phyloP scores from a whole-genome alignment of 352 stramenopile species.

The Globisporangium polare region DNA sequence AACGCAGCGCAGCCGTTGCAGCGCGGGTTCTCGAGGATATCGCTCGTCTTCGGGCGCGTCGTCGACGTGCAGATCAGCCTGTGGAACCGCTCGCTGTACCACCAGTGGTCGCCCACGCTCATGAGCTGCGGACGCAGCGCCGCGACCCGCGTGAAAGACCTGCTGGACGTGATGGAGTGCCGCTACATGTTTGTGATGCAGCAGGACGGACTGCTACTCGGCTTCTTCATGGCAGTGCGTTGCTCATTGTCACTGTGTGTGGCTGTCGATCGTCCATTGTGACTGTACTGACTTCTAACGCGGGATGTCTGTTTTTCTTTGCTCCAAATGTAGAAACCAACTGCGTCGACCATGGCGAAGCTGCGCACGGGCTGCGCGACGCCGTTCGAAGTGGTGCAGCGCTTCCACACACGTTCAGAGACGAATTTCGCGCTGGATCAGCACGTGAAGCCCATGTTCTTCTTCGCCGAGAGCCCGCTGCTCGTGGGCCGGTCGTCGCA shows the following conservation, averaged over 20 bases:
- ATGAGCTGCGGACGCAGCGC: slow-evolving; percentile 4
- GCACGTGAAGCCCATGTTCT: slow-evolving; percentile 30
- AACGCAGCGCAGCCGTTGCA: slow-evolving; percentile 7
- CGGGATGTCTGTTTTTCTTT: not conserved
- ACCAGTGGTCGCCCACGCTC: slow-evolving; percentile 29
- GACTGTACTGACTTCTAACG: not conserved
- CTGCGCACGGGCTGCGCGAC: slow-evolving; percentile 32
- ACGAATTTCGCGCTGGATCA: slow-evolving; percentile 15
- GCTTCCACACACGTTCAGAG: slow-evolving; percentile 34
- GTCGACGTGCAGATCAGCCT: slow-evolving; percentile 52
- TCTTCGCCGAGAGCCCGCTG: slow-evolving; percentile 65
- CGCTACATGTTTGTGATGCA: slow-evolving; percentile 73
- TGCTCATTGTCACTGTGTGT: not conserved
- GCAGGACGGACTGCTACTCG: slow-evolving; percentile 50
- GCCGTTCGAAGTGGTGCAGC: slow-evolving; percentile 53
- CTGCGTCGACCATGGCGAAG: slow-evolving; percentile 51
- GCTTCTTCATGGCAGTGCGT: slow-evolving; percentile 44
- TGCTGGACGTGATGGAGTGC: slow-evolving; percentile 37
- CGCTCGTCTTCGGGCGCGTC: slow-evolving; percentile 50
- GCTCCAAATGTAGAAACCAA: slow-evolving; percentile 21
- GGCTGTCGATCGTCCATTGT: not conserved
- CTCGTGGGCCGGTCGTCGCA: slow-evolving; percentile 40
- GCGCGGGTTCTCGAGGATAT: slow-evolving; percentile 35
- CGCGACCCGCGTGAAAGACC: slow-evolving; percentile 19
- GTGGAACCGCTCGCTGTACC: slow-evolving; percentile 69